Percentiles rank a stretch among this genome's conserved stretches.
Evolutionary conservation across 805 yeast species (phyloP).

Genomic region (Yarrowia deformans): DNA sequence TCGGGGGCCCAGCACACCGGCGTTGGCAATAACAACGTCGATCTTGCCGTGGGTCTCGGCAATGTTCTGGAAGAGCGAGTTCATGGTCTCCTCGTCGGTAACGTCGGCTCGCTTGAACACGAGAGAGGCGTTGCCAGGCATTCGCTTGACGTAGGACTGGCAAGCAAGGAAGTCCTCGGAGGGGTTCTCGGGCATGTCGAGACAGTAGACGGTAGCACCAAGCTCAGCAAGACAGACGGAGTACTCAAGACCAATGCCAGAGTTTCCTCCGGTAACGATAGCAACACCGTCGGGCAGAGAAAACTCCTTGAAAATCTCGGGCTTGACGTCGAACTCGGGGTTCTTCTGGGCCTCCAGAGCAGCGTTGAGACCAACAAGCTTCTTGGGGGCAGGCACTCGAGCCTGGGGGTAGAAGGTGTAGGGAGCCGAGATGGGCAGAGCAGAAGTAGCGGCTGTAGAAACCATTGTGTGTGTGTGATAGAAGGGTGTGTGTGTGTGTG

Average conservation of each 20-base stretch:
- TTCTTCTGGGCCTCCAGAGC: constrained; percentile 46
- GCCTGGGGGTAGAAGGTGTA: constrained; percentile 43
- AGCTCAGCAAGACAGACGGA: constrained; percentile 55
- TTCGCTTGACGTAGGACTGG: constrained; percentile 45
- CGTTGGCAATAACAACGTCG: constrained; percentile 75
- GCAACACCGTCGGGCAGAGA: constrained; percentile 56
- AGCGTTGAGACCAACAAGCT: constrained; percentile 47
- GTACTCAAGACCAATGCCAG: constrained; percentile 56
- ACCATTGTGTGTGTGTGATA: constrained; percentile 29
- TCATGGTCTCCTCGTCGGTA: constrained; percentile 53
- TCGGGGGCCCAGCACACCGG: constrained; percentile 60
- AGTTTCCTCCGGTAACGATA: constrained; percentile 56
- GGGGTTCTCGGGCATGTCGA: constrained; percentile 46
- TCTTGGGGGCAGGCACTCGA: constrained; percentile 44
- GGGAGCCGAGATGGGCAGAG: constrained; percentile 45
- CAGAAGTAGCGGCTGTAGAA: constrained; percentile 29
- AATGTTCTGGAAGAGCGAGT: constrained; percentile 56
- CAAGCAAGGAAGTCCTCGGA: constrained; percentile 46
- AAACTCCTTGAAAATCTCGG: constrained; percentile 51
- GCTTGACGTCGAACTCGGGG: constrained; percentile 44
- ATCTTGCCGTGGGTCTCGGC: constrained; percentile 61
- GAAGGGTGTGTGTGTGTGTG: constrained; percentile 15
- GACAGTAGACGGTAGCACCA: constrained; percentile 55
- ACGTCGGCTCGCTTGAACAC: constrained; percentile 59
- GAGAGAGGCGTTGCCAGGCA: constrained; percentile 50